Evolutionary conservation across 176 grass and related monocot genomes (phyloP).

Genomic region (Triticum urartu): DNA sequence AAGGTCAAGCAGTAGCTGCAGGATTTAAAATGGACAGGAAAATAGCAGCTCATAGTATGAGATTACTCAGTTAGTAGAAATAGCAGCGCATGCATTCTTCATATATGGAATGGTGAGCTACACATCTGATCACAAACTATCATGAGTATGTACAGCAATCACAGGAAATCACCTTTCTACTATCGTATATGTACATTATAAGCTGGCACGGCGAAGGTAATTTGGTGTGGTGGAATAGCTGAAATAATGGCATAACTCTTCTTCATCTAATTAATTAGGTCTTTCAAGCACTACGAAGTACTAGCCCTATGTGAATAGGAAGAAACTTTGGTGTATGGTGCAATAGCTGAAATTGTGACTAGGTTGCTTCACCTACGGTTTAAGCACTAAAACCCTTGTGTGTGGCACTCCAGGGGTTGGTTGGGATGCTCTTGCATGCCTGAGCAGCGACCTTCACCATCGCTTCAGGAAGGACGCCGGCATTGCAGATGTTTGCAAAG

Average conservation of each 20-base stretch:
- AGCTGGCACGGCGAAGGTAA: not conserved
- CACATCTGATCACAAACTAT: slow-evolving; percentile 6
- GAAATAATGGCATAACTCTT: not conserved
- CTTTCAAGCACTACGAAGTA: slow-evolving; percentile 19
- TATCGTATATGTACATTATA: slow-evolving; percentile 36
- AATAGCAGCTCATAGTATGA: not conserved
- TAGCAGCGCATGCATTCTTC: not conserved
- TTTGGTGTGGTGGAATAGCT: not conserved
- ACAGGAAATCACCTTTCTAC: not conserved
- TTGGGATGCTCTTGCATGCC: slow-evolving; percentile 65
- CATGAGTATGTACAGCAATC: not conserved
- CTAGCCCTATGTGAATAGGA: not conserved
- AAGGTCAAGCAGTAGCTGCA: not conserved
- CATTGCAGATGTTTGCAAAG: slow-evolving; percentile 88
- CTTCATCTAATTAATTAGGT: not conserved
- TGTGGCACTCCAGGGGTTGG: slow-evolving; percentile 76
- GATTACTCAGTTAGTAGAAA: not conserved
- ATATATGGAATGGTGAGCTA: not conserved
- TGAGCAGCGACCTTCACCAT: slow-evolving; percentile 57
- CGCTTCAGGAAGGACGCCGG: slow-evolving; percentile 45
- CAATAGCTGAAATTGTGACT: not conserved
- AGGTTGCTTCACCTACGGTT: slow-evolving; percentile 23
- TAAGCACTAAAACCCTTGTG: slow-evolving; percentile 72
- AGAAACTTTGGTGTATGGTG: not conserved
- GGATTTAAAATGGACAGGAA: not conserved